Evolutionary conservation across 768 basidiomycete species (phyloP).

Genomic region (Leccinum rimulosum): DNA sequence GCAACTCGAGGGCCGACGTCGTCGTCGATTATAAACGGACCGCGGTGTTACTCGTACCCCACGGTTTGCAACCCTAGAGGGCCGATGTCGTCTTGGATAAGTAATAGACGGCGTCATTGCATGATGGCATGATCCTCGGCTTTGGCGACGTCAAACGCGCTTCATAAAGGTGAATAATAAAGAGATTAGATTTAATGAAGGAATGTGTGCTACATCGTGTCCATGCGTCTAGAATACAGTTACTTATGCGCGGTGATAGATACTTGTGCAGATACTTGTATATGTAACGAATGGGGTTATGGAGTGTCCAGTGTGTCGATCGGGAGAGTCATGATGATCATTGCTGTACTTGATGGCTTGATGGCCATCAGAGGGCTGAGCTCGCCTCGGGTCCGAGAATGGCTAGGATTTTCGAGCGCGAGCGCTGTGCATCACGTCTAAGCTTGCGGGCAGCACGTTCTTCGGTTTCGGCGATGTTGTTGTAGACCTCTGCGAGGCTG

Average conservation of each 20-base stretch:
- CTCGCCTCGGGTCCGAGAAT: conserved; percentile 5
- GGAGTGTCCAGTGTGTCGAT: not conserved
- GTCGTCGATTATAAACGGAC: too few species aligned
- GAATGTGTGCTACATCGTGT: not conserved
- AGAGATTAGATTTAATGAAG: not conserved
- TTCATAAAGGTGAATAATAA: not conserved
- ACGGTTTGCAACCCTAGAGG: too few species aligned
- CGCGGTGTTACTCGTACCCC: too few species aligned
- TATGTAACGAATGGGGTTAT: not conserved
- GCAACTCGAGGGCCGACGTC: too few species aligned
- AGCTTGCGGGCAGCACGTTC: conserved; percentile 9
- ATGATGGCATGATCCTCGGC: not conserved
- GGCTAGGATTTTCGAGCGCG: conserved; percentile 9
- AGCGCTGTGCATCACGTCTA: conserved; percentile 9
- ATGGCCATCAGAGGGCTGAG: not conserved
- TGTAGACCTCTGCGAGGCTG: not conserved
- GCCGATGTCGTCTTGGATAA: too few species aligned
- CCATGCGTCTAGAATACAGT: not conserved
- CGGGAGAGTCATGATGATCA: not conserved
- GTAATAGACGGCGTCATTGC: not conserved
- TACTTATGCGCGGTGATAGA: not conserved
- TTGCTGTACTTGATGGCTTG: not conserved
- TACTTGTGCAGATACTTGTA: not conserved
- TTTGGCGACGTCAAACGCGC: not conserved
- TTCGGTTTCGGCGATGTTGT: not conserved